A percentile compares a stretch with the other conserved stretches of the same genome.
Evolutionary conservation across 2,329 filamentous ascomycete species (phyloP).

Genomic region (Scedosporium dehoogii): DNA sequence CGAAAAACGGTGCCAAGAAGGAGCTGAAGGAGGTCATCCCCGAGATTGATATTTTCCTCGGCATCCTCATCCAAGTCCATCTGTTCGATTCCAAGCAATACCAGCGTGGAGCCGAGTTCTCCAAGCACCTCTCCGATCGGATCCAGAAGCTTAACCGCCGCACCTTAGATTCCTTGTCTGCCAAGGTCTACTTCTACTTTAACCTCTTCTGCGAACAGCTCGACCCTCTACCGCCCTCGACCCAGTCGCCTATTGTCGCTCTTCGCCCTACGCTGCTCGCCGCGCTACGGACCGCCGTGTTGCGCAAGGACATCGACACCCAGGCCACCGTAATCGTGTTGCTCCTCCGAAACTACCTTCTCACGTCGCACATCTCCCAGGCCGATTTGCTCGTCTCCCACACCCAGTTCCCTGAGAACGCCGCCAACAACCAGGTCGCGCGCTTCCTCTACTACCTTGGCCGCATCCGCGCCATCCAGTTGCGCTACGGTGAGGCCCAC

Average conservation of each 20-base stretch:
- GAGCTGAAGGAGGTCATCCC: conserved; percentile 68
- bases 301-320: conserved; percentile 95
- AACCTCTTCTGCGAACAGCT: conserved; percentile 91
- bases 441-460: conserved; percentile 96
- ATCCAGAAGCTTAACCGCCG: conserved; percentile 86
- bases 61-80: conserved; percentile 77
- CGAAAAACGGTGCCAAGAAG: conserved; percentile 52
- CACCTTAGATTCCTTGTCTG: conserved; percentile 85
- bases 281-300: conserved; percentile 85
- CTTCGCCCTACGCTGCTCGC: conserved; percentile 80
- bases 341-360: conserved; percentile 88
- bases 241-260: conserved; percentile 74
- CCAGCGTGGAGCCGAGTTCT: conserved; percentile 75
- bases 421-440: conserved; percentile 96
- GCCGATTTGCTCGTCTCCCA: conserved; percentile 93
- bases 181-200: conserved; percentile 97
- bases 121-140: conserved; percentile 69
- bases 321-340: conserved; percentile 93
- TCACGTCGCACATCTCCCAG: conserved; percentile 92
- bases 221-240: conserved; percentile 76
- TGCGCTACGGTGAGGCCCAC: conserved; percentile 94
- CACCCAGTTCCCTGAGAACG: conserved; percentile 87
- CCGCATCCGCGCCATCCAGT: conserved; percentile 89
- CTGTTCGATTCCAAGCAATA: conserved; percentile 78
- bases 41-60: conserved; percentile 81